Evolutionary conservation across 2,329 filamentous ascomycete species (phyloP), one percentile per base, ranked within the genome.

Genomic region (Xylariales sp.): DNA sequence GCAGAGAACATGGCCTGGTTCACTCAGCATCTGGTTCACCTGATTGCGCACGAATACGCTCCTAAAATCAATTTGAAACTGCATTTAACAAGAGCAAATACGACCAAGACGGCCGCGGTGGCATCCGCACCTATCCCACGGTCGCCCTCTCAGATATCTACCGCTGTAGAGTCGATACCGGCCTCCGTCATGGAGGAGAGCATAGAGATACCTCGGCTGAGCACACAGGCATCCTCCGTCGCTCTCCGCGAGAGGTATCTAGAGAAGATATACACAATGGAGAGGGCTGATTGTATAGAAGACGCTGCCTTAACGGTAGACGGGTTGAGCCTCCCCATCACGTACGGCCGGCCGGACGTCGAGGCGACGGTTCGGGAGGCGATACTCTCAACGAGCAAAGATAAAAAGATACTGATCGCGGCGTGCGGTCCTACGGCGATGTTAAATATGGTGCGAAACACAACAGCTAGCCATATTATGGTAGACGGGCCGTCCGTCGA

Each of bases 361-460:
- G 77, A 75, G 10, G 72, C 74, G 0, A 75, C 82, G 8, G 81
- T 86, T 56, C 76, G 75, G 5, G 73, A 76, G 23, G 79, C 81
- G 0, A 78, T 85, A 23, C 68, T 65, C 1, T 77, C 76, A 6
- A 75, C 78, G 2, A 72, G 72, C 0, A 67, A 73, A 14, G 74
- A 78, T 48, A 78, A 83, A 68, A 79, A 81, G 32, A 78, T 84
- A 28, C 77, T 82, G 8, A 78, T 87, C 48, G 83, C 81, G 2
- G 84, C 81, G 1, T 87, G 85, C 74, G 84, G 84, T 3, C 84
- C 85, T 1, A 77, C 79, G 28, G 75, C 78, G 3, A 71, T 87
- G 57, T 83, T 85, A 77, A 76, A 77, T 54, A 75, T 77, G 2
- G 82, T 84, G n/a, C 79, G 84, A 52, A 78, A 82, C 34, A 80